Percentiles rank a stretch among this genome's conserved stretches.
phyloP scores from a whole-genome alignment of 2,329 filamentous ascomycete genomes.

The Penicillium psychrosexuale region DNA sequence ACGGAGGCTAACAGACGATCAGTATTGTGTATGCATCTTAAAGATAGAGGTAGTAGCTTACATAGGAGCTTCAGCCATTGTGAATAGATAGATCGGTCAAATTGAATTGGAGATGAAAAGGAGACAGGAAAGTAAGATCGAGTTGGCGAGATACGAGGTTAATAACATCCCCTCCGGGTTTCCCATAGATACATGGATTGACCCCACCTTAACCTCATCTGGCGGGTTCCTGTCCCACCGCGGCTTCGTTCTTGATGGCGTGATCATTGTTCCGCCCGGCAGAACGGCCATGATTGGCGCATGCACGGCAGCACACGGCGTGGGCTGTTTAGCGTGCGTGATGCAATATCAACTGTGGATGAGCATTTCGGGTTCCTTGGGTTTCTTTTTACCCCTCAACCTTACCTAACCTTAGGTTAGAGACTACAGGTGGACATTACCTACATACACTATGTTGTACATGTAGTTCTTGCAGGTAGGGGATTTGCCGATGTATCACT shows the following conservation, averaged over 20 bases:
- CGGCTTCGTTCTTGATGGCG: conserved; percentile 24
- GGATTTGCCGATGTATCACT: neutral
- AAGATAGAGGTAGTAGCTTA: conserved; percentile 27
- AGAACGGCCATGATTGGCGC: conserved; percentile 31
- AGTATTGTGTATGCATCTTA: conserved; percentile 1
- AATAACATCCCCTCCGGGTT: conserved; percentile 14
- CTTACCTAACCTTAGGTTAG: neutral
- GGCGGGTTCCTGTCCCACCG: neutral
- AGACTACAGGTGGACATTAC: neutral
- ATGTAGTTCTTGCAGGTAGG: no score
- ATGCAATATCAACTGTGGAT: conserved; percentile 5
- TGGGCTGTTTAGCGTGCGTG: conserved; percentile 27
- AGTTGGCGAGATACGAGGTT: neutral
- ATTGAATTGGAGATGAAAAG: neutral
- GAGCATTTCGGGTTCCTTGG: neutral
- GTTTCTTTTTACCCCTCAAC: neutral
- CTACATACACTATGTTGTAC: no score
- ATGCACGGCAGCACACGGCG: neutral
- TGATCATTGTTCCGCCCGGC: conserved; percentile 26
- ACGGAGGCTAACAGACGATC: conserved; percentile 49
- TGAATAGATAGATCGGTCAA: conserved; percentile 13
- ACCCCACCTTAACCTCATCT: neutral
- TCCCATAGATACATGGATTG: conserved; percentile 11
- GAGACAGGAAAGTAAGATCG: neutral
- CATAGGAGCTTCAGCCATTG: conserved; percentile 46